Evolutionary conservation across 2,329 filamentous ascomycete species (phyloP), one percentile per base, ranked within the genome.

Genomic region (Pseudocercospora cruenta): DNA sequence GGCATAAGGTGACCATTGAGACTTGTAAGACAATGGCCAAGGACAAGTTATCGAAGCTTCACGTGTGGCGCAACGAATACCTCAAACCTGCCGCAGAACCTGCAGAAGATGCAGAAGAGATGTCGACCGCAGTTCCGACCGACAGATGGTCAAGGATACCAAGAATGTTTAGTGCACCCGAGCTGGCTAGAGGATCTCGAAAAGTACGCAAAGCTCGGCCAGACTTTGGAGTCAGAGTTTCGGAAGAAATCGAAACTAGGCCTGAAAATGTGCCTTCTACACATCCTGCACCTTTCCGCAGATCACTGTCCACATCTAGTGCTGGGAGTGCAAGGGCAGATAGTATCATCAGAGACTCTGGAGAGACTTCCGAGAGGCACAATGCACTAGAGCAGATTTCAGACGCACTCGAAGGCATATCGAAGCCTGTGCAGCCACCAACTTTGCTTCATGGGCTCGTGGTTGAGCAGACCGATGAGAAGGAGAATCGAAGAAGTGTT

Each of bases 401-500:
- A 12, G 54, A 33, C 9, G 54, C 26, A 36, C 54, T 39, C 28
- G 54, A 36, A 16, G 54, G 54, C 54, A 36, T 16, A 14, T 10
- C 31, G 3, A 39, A 24, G 24, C 21, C 54, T n/a, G n/a, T 22
- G 3, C 31, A 14, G 8, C 14, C 21, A n/a, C 3, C 54, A 2
- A 39, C n/a, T 33, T 14, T 58, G 19, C 54, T 19, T 12, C n/a
- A 33, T 39, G n/a, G 21, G n/a, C 12, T 33, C 14, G 22, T 16
- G 6, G 7, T 8, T n/a, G 51, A 28, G 21, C 6, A 26, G 3
- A 54, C 51, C 3, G 22, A 7, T 26, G 16, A 16, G 10, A 19
- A 51, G 9, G 58, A 49, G 16, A 51, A 49, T 21, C 58, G 58
- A 10, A 51, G 16, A 21, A 60, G 58, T 31, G n/a, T 60, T 9